Evolutionary conservation across 1,284 basidiomycete genomes (phyloP), one percentile per base, ranked within the genome.

Genomic region (Irpex sp.): DNA sequence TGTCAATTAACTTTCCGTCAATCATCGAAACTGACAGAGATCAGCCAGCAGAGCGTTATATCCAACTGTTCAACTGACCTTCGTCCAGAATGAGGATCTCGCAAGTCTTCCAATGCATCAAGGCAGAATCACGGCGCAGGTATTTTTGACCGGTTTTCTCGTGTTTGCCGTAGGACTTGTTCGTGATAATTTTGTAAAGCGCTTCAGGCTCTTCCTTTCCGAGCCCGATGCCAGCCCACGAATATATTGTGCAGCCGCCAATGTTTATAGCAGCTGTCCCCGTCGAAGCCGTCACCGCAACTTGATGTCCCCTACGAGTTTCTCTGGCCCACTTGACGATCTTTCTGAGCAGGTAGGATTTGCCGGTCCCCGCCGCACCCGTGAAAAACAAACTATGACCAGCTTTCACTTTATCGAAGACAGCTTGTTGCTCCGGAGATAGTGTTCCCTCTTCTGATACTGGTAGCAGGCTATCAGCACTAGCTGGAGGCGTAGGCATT

Each of bases 181-280:
- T 75, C 17, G 78, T 76, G 63, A 97, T 79, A 74, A 90, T 94
- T 1, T 72, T 79, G 6, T 84, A 82, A 1, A 98, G 80, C 8
- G 84, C 80, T 34, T 89, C 81, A 1, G 84, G 83, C 1, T 76
- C 69, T 62, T 94, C 94, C 8, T 85, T 79, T 0, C 92, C 96
- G 0, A 98, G 77, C 0, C 96, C 95, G 62, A 97, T 91, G 0
- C 96, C 90, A 3, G 92, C 88, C 78, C 96, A 98, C 2, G 94
- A 96, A 74, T 98, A 96, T 17, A 98, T 81, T 0, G 96, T 98
- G 37, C 89, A 85, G 21, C 96, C 96, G 5, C 94, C 95, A 63
- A 98, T 94, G 71, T 97, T 97, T 71, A 94, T 91, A 0, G 93
- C 94, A 1, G 96, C 96, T 66, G 97, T 96, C 44, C 96, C 95